Percentiles rank a stretch among this genome's conserved stretches.
These are phyloP conservation scores for Fraxinus quadrangulata DNA, from an alignment of 257 asterid genomes.

Conservation along the genomic window DNA sequence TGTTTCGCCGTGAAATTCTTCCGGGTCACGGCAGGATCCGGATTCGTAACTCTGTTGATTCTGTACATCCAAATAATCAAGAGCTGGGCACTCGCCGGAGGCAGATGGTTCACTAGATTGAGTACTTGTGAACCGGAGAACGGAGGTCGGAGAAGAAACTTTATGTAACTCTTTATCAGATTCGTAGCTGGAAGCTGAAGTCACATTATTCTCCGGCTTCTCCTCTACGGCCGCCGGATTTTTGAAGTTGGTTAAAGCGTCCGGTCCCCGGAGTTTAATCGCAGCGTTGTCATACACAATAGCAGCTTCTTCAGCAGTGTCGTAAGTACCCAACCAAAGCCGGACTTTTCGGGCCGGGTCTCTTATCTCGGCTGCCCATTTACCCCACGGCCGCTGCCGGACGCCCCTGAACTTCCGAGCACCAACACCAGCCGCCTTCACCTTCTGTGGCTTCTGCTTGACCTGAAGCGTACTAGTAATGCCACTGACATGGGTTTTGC, in stretches of 20 bases:
- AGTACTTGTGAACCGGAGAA: slow-evolving; percentile 46
- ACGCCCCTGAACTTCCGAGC: slow-evolving; percentile 50
- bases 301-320: slow-evolving; percentile 60
- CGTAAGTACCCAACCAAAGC: slow-evolving; percentile 56
- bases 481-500: neutral
- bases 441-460: slow-evolving; percentile 20
- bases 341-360: slow-evolving; percentile 48
- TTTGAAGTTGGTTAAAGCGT: slow-evolving; percentile 46
- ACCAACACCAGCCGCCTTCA: neutral
- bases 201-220: neutral
- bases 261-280: slow-evolving; percentile 48
- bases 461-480: neutral
- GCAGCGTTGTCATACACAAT: slow-evolving; percentile 57
- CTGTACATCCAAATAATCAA: slow-evolving; percentile 6
- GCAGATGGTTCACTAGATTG: slow-evolving; percentile 20
- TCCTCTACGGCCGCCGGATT: slow-evolving; percentile 31
- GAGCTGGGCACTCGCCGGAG: slow-evolving; percentile 7
- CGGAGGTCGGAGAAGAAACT: slow-evolving; percentile 44
- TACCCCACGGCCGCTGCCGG: slow-evolving; percentile 56
- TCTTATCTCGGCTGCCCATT: slow-evolving; percentile 57
- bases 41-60: slow-evolving; percentile 14
- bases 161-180: slow-evolving; percentile 26
- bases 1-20: slow-evolving; percentile 12
- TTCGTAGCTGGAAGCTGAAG: slow-evolving; percentile 24
- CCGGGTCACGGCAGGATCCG: slow-evolving; percentile 5